Evolutionary conservation across 805 yeast genomes (phyloP).

Genomic region (Metschnikowia vanudenii): DNA sequence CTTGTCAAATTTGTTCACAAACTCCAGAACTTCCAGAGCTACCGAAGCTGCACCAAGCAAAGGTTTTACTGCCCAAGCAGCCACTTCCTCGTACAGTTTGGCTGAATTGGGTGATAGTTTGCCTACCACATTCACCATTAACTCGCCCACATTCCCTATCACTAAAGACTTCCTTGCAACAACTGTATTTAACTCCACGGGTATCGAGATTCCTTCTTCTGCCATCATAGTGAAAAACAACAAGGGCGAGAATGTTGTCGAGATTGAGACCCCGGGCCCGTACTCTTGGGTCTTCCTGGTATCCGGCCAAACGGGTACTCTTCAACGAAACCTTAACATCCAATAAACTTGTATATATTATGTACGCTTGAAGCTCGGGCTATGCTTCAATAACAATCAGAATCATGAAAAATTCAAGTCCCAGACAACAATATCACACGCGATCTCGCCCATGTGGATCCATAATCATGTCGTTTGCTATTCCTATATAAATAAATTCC

Average conservation of each 20-base stretch:
- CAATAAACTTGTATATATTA: slow-evolving; percentile 16
- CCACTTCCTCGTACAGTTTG: slow-evolving; percentile 24
- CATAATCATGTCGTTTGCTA: too few relatives aligned
- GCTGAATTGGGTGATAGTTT: slow-evolving; percentile 33
- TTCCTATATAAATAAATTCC: too few relatives aligned
- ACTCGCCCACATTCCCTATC: slow-evolving; percentile 26
- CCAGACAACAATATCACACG: background rate
- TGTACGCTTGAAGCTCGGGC: slow-evolving; percentile 3
- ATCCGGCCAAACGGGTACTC: slow-evolving; percentile 25
- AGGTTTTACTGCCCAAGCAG: slow-evolving; percentile 19
- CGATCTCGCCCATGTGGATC: too few relatives aligned
- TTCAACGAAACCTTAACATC: slow-evolving; percentile 19
- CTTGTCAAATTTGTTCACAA: slow-evolving; percentile 35
- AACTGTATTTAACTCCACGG: slow-evolving; percentile 30
- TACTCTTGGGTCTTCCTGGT: slow-evolving; percentile 29
- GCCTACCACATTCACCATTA: slow-evolving; percentile 26
- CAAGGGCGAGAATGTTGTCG: slow-evolving; percentile 15
- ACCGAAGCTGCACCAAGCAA: slow-evolving; percentile 6
- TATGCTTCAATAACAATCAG: slow-evolving; percentile 2
- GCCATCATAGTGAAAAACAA: slow-evolving; percentile 22
- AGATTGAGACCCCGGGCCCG: slow-evolving; percentile 26
- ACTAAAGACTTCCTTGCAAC: slow-evolving; percentile 25
- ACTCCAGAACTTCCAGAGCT: slow-evolving; percentile 23
- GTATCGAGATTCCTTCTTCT: slow-evolving; percentile 29
- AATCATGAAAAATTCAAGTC: background rate